Evolutionary conservation across 768 basidiomycete species (phyloP).

Genomic region (Boletus rubropictus): DNA sequence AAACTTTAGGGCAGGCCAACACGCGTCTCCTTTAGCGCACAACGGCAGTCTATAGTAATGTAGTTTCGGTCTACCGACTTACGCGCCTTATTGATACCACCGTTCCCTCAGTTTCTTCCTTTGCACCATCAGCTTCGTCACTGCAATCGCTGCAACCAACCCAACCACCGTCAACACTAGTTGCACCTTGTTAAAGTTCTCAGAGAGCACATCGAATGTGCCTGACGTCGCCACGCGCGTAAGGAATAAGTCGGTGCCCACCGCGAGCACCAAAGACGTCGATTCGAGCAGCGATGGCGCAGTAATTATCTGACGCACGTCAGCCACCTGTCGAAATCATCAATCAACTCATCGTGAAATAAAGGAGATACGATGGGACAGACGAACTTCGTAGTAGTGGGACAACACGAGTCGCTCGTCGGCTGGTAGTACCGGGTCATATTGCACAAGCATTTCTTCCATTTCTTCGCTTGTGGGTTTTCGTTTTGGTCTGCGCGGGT

Average conservation of each 20-base stretch:
- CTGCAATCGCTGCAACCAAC: conserved; percentile 66
- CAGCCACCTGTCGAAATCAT: conserved; percentile 48
- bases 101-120: conserved; percentile 59
- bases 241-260: conserved; percentile 86
- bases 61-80: background rate
- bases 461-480: conserved; percentile 73
- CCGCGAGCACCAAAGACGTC: conserved; percentile 80
- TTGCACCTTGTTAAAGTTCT: conserved; percentile 91
- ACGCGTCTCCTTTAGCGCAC: conserved; percentile 10
- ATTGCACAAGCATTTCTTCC: conserved; percentile 82
- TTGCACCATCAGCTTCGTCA: conserved; percentile 77
- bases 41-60: conserved; percentile 10
- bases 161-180: conserved; percentile 76
- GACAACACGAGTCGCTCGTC: conserved; percentile 58
- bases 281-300: conserved; percentile 86
- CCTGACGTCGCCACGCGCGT: conserved; percentile 81
- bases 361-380: conserved; percentile 17
- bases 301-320: conserved; percentile 63
- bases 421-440: conserved; percentile 72
- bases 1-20: conserved; percentile 23
- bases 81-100: conserved; percentile 49
- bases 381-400: conserved; percentile 48
- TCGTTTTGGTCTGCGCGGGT: conserved; percentile 76
- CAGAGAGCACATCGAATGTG: conserved; percentile 88
- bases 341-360: background rate